Evolutionary conservation across 441 rosid species (phyloP), one percentile per base, ranked within the genome.

Genomic region (Erysimum cheiri): DNA sequence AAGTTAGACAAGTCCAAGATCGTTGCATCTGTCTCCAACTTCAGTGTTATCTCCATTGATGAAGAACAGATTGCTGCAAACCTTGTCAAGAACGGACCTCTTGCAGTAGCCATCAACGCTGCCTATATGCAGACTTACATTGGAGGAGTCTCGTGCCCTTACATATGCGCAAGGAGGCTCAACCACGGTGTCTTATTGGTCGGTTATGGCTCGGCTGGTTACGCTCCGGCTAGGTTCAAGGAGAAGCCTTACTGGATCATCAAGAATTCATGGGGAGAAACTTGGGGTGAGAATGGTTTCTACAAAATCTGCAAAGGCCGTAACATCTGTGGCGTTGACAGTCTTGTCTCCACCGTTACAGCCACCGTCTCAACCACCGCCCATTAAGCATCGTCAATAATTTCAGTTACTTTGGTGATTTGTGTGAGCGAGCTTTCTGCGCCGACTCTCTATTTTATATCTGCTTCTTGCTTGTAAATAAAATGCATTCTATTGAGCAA

Each of bases 31-130:
- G 97, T 92, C 49, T 78, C 97, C 77, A 92, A 92, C 85, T 92
- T 90, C 82, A 88, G 97, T 32, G 96, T 95, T 29, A 83, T 92
- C 47, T 90, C 98, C 62, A 82, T 85, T 8, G 92, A 95, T 10
- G 99, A 95, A 77, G 94, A 89, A 39, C 96, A 92, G 80, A 92
- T 92, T 14, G 92, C 97, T 15, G 97, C 97, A 3, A 94, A 93
- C 76, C 90, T 94, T 28, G 97, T 94, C 67, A 82, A 84, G 64
- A 86, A 87, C 13, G 97, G 98, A 11, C 98, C 98, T 47, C 43
- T 26, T 78, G 85, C 88, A 66, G 98, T 93, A 69, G 98, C 86
- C 15, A 91, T 94, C 79, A 94, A 94, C 50, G 97, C 97, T 0
- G 89, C 85, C 66, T 94, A 73, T 81, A 94, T 94, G 98, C 98